Conservation (phyloP, 371 early-diverging fungal genomes). For the Saksenaea oblongispora region DNA sequence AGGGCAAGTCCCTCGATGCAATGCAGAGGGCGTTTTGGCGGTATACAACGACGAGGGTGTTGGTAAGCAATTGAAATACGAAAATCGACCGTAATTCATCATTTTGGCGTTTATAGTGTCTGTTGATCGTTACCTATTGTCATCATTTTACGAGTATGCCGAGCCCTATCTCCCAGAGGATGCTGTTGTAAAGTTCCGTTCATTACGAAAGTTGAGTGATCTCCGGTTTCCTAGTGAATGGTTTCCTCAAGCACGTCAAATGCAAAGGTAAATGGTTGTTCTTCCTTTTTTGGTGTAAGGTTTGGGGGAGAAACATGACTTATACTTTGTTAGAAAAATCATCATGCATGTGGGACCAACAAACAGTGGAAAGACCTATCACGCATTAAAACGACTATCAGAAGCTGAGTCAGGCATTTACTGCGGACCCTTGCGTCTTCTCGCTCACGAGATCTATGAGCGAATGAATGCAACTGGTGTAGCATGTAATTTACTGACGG, state of each 20-base stretch:
- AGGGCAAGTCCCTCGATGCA: conserved; percentile 19
- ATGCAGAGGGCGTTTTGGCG: not conserved
- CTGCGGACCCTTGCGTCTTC: conserved; percentile 90
- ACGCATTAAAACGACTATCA: conserved; percentile 77
- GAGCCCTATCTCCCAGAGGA: conserved; percentile 40
- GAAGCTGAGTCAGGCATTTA: conserved; percentile 74
- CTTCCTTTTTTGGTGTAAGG: not conserved
- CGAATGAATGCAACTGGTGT: conserved; percentile 76
- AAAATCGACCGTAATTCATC: not conserved
- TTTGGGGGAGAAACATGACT: not conserved
- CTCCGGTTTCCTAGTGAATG: conserved; percentile 82
- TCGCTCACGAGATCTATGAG: conserved; percentile 94
- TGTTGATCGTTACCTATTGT: conserved; percentile 34
- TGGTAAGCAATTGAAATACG: conserved; percentile 4
- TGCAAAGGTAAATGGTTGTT: conserved; percentile 56
- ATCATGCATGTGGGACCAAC: conserved; percentile 96
- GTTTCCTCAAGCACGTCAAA: conserved; percentile 72
- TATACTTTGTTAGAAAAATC: conserved; percentile 57
- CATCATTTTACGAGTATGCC: conserved; percentile 34
- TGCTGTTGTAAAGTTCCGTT: conserved; percentile 33
- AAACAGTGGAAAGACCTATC: conserved; percentile 96
- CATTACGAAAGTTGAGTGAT: conserved; percentile 69
- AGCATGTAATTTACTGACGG: conserved; percentile 86
- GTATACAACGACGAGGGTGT: conserved; percentile 7
- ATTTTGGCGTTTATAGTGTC: conserved; percentile 9